Conservation (phyloP, 176 grass and related monocot species). For the Aegilops longissima region DNA sequence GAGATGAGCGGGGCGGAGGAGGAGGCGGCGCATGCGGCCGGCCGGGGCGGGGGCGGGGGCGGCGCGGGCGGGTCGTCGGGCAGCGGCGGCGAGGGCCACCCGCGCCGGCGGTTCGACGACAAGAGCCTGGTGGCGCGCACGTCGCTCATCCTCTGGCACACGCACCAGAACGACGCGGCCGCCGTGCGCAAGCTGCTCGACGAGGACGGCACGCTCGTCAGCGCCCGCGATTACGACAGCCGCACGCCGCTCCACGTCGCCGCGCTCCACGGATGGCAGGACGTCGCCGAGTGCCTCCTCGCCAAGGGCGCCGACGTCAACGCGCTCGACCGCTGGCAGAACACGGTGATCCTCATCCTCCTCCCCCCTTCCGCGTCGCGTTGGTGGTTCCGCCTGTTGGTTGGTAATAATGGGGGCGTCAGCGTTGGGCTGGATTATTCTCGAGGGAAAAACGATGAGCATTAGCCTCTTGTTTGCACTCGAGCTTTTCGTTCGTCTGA, state of each 20-base stretch:
- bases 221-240: constrained; percentile 92
- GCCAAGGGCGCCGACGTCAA: constrained; percentile 81
- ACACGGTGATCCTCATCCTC: constrained; percentile 56
- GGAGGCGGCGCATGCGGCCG: constrained; percentile 23
- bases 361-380: neutral
- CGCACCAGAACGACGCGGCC: constrained; percentile 86
- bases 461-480: neutral
- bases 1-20: constrained; percentile 51
- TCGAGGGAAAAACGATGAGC: neutral
- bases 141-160: constrained; percentile 99
- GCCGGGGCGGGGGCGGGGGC: constrained; percentile 19
- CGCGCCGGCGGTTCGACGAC: constrained; percentile 62
- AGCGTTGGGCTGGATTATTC: neutral
- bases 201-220: constrained; percentile 83
- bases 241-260: constrained; percentile 98
- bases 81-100: constrained; percentile 28
- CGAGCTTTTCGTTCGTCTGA: neutral
- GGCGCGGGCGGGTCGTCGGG: constrained; percentile 37
- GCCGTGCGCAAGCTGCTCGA: constrained; percentile 92
- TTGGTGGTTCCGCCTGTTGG: neutral
- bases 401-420: neutral
- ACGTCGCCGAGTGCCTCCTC: constrained; percentile 86
- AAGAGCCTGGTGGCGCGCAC: constrained; percentile 85
- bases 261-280: constrained; percentile 83
- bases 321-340: constrained; percentile 95